Conservation (phyloP, 139 green algal species). For the Asterochloris erici region DNA sequence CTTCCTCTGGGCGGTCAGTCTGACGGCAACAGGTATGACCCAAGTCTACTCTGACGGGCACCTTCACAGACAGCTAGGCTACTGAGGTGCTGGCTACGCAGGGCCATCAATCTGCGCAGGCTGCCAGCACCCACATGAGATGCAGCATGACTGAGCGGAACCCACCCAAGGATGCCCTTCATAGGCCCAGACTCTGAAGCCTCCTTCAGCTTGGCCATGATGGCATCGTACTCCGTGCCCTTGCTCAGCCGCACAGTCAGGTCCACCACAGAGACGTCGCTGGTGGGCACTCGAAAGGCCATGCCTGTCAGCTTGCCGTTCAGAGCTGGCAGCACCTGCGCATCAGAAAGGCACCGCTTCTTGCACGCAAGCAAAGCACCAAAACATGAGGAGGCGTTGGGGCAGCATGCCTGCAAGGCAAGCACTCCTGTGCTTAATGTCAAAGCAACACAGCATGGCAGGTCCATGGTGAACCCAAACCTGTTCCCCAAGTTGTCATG, state of each 20-base stretch:
- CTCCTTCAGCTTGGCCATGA: conserved; percentile 84
- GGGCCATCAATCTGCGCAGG: too few relatives aligned
- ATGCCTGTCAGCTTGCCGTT: conserved; percentile 99
- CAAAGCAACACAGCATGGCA: too few relatives aligned
- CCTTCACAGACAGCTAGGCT: not conserved
- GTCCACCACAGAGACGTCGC: conserved; percentile 96
- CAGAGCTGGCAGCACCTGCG: conserved; percentile 85
- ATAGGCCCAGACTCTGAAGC: conserved; percentile 63
- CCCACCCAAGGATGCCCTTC: conserved; percentile 82
- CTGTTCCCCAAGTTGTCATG: too few relatives aligned
- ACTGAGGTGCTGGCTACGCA: not conserved
- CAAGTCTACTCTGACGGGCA: not conserved
- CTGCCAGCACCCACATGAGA: not conserved
- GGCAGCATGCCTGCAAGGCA: too few relatives aligned
- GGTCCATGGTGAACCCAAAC: too few relatives aligned
- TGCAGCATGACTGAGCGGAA: not conserved
- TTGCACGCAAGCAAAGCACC: not conserved
- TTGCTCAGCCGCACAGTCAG: conserved; percentile 90
- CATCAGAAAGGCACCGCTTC: not conserved
- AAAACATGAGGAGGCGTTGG: too few relatives aligned
- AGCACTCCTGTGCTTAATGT: too few relatives aligned
- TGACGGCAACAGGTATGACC: not conserved
- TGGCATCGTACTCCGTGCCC: conserved; percentile 85
- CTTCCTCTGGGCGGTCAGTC: too few relatives aligned
- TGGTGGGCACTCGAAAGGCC: conserved; percentile 96